These are phyloP conservation scores for Solanum pinnatisectum DNA, from an alignment of 257 asterid species.

Conservation along the genomic window DNA sequence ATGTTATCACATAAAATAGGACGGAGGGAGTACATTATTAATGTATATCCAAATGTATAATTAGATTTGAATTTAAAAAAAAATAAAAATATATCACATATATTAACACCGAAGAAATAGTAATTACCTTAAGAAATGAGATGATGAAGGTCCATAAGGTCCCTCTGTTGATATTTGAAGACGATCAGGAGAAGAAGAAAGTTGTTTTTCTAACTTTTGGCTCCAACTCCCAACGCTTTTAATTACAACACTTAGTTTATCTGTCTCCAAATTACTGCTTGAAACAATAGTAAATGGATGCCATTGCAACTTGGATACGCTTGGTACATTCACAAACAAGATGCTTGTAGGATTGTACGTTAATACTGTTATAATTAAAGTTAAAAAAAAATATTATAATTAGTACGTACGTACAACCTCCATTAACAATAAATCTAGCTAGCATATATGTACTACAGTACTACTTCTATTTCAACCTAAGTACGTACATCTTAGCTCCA, in stretches of 20 bases:
- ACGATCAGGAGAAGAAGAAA: slow-evolving; percentile 23
- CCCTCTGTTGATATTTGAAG: slow-evolving; percentile 50
- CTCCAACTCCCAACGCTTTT: slow-evolving; percentile 30
- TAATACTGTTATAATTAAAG: slow-evolving; percentile 5
- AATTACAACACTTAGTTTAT: slow-evolving; percentile 17
- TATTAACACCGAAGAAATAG: too few species aligned
- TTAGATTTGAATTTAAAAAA: too few species aligned
- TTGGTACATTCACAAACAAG: slow-evolving; percentile 23
- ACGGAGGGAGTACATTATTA: background rate
- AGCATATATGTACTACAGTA: too few species aligned
- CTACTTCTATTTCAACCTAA: too few species aligned
- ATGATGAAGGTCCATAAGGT: slow-evolving; percentile 50
- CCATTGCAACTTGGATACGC: slow-evolving; percentile 38
- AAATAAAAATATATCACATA: too few species aligned
- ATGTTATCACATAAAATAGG: too few species aligned
- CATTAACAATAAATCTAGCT: too few species aligned
- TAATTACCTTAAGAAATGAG: slow-evolving; percentile 5
- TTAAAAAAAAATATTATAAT: background rate
- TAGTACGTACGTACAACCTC: too few species aligned
- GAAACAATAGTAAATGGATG: slow-evolving; percentile 35
- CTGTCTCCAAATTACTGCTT: slow-evolving; percentile 22
- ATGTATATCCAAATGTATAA: too few species aligned
- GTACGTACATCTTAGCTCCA: too few species aligned
- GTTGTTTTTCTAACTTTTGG: slow-evolving; percentile 19
- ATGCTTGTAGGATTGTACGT: slow-evolving; percentile 25